Conservation (phyloP, 345 rosid genomes). For the Syzygium oleosum region DNA sequence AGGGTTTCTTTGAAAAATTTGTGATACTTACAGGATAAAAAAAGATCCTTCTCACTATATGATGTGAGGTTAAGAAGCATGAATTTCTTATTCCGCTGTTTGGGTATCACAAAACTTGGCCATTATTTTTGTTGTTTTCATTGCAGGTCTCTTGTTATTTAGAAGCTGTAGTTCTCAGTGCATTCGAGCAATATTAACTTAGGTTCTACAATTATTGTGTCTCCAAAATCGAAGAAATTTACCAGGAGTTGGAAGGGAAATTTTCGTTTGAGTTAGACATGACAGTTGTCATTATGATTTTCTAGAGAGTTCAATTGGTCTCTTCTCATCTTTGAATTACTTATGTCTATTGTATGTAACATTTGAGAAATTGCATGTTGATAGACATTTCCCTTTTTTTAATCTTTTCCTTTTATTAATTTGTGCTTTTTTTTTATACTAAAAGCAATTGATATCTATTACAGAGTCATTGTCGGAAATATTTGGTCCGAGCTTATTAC, state of each 20-base stretch:
- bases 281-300: neutral
- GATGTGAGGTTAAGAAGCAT: neutral
- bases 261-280: neutral
- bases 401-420: neutral
- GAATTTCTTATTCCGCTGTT: neutral
- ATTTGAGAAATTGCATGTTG: neutral
- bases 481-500: conserved; percentile 36
- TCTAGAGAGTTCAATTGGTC: neutral
- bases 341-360: neutral
- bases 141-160: neutral
- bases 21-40: neutral
- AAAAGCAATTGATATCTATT: neutral
- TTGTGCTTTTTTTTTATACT: neutral
- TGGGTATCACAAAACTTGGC: neutral
- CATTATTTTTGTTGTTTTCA: neutral
- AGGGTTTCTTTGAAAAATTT: neutral
- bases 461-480: conserved; percentile 69
- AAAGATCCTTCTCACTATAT: neutral
- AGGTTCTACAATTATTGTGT: neutral
- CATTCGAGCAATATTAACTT: neutral
- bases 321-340: neutral
- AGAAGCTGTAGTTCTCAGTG: neutral
- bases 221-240: neutral
- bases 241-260: neutral
- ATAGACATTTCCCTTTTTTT: neutral